Evolutionary conservation across 805 yeast genomes (phyloP).

Genomic region (Candida nitratophila): DNA sequence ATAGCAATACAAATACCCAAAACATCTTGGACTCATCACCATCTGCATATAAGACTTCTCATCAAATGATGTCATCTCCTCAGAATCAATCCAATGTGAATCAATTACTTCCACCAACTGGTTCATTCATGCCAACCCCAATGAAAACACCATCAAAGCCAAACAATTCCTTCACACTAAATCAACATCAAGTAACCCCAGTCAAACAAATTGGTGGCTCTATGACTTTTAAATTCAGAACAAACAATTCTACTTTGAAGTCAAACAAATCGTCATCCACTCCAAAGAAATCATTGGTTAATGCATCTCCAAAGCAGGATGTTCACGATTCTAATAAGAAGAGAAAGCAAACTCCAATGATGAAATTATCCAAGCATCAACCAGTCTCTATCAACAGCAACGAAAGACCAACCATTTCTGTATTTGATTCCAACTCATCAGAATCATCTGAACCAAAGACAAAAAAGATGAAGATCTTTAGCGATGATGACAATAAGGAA

Average conservation of each 20-base stretch:
- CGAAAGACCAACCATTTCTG: slow-evolving; percentile 3
- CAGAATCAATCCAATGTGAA: not conserved
- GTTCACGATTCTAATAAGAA: not conserved
- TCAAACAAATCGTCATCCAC: slow-evolving; percentile 23
- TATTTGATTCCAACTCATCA: slow-evolving; percentile 1
- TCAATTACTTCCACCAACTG: slow-evolving; percentile 12
- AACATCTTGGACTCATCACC: not conserved
- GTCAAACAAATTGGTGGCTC: slow-evolving; percentile 14
- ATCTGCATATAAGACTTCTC: not conserved
- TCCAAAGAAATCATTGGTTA: not conserved
- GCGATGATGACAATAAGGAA: slow-evolving; percentile 1
- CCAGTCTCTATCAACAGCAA: not conserved
- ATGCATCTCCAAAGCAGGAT: too few species aligned
- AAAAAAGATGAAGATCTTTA: not conserved
- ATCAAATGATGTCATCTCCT: not conserved
- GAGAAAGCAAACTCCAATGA: slow-evolving; percentile 24
- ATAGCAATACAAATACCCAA: slow-evolving; percentile 3
- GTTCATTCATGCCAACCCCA: slow-evolving; percentile 16
- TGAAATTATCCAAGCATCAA: slow-evolving; percentile 12
- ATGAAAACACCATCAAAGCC: slow-evolving; percentile 10
- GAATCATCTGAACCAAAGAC: not conserved
- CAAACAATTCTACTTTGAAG: slow-evolving; percentile 9
- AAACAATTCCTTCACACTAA: not conserved
- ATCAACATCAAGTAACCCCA: not conserved
- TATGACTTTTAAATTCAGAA: slow-evolving; percentile 31